Percentiles rank a stretch among this genome's conserved stretches.
Conservation (phyloP, 495 filamentous ascomycete species). For the Hypoxylon fragiforme region DNA sequence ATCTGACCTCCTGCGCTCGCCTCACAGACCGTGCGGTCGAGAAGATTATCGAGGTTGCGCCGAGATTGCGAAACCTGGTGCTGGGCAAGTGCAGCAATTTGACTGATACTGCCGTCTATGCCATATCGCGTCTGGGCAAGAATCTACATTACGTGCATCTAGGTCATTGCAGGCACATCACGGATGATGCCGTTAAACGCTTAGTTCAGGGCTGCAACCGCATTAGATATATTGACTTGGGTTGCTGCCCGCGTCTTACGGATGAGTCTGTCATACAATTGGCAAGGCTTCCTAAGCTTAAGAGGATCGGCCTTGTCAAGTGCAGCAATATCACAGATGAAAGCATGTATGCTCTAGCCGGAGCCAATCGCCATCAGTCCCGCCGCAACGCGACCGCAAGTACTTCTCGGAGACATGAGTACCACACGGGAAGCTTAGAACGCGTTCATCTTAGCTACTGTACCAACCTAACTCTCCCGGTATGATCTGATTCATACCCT, state of each 20-base stretch:
- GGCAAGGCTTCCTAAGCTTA: constrained; percentile 85
- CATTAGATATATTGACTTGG: constrained; percentile 95
- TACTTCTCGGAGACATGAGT: constrained; percentile 38
- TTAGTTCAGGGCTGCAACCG: constrained; percentile 86
- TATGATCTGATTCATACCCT: constrained; percentile 47
- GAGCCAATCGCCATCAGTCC: constrained; percentile 53
- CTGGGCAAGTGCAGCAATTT: constrained; percentile 92
- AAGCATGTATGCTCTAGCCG: constrained; percentile 82
- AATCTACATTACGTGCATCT: constrained; percentile 96
- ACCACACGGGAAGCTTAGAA: constrained; percentile 65
- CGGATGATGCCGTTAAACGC: constrained; percentile 79
- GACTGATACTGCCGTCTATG: constrained; percentile 84
- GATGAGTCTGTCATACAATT: constrained; percentile 84
- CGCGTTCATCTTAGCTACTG: constrained; percentile 98
- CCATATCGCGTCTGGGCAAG: constrained; percentile 88
- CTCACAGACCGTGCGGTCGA: constrained; percentile 85
- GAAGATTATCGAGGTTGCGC: constrained; percentile 81
- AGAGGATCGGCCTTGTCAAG: constrained; percentile 93
- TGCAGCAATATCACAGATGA: constrained; percentile 85
- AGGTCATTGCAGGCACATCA: constrained; percentile 90
- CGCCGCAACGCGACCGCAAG: constrained; percentile 52
- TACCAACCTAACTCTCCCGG: constrained; percentile 73
- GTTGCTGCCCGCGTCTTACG: constrained; percentile 89
- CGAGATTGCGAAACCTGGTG: constrained; percentile 87
- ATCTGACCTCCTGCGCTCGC: constrained; percentile 83